Evolutionary conservation across 495 filamentous ascomycete species (phyloP), one percentile per base, ranked within the genome.

Genomic region (Penicillium malachiteum): DNA sequence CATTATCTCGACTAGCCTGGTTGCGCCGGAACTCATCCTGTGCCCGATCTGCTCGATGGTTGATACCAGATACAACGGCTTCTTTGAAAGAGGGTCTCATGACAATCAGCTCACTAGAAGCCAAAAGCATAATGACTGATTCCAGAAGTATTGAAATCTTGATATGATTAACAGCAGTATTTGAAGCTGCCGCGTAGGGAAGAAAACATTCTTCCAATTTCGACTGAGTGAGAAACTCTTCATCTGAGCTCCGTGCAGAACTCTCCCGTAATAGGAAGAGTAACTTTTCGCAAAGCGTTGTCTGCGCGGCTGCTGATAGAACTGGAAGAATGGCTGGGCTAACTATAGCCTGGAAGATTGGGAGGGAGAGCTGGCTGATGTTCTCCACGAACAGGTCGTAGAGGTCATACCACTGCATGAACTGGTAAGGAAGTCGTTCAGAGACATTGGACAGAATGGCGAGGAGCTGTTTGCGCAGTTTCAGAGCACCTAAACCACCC

Each of bases 131-230:
- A 48, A 93, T 57, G 51, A 95, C 66, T 0, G 78, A 77, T 69
- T 98, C 93, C 0, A 96, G 67, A 48, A 90, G 64, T 3, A 96
- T 70, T 4, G 87, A 87, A 33, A 96, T 76, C 69, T 91, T 92
- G 3, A 88, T 85, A 63, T 97, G 96, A 46, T 95, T 90, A 5
- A 78, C 78, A 0, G 80, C 69, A 7, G 76, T 82, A 5, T 79
- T 69, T 0, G 78, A 84, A 44, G 81, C 85, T 0, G 92, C 90
- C 1, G 85, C 71, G 50, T 78, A 90, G 0, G 90, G 91, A 2
- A 96, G 75, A 63, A 84, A 95, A 63, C 82, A 85, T 42, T 75
- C 54, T 55, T 89, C 80, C 18, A 96, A 69, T 33, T 87, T 82
- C 3, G 71, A 63, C 40, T 80, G 74, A 7, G 76, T 82, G 6